Evolutionary conservation across 495 filamentous ascomycete genomes (phyloP), one percentile per base, ranked within the genome.

Genomic region (Sporormia fimetaria): DNA sequence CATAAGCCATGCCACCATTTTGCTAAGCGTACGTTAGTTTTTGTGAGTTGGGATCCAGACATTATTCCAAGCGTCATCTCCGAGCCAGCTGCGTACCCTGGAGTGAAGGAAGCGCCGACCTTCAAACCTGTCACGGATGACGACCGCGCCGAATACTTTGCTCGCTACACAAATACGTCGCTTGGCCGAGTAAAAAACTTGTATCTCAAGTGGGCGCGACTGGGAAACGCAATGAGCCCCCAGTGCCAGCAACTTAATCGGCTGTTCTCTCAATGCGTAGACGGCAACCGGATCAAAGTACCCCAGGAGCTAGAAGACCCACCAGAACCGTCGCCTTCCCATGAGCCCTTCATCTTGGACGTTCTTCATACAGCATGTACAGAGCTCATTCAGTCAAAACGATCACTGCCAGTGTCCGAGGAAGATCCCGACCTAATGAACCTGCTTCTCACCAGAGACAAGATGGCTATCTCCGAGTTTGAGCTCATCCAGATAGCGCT

Each of bases 211-310:
- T 73, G 69, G 69, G 67, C 66, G 25, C 56, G 63, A 27, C 47
- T 59, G 1, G 57, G 57, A 20, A 66, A 66, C 4, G 52, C 69
- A 0, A 65, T 71, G 61, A 59, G 61, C 20, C 37, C 58, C 1
- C 54, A 71, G 45, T 71, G 67, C 40, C 69, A 73, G 44, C 60
- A 73, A 41, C 46, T 73, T 14, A 73, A 73, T 47, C 59, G 68
- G 3, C 51, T 73, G n/a, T 71, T 69, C 33, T 71, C 68, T 2
- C 57, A 56, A 37, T 69, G 67, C 33, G 69, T 73, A 5, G 69
- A 71, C 37, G 68, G 67, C 1, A 68, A 70, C 45, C 59, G 56
- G 5, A 65, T 73, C 23, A 61, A 57, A 37, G 50, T 69, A 24
- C 67, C 67, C n/a, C 31, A 39, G 15, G 56, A 54, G 18, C 51